Conservation (phyloP, 495 filamentous ascomycete genomes). For the Oidiodendron maius region DNA sequence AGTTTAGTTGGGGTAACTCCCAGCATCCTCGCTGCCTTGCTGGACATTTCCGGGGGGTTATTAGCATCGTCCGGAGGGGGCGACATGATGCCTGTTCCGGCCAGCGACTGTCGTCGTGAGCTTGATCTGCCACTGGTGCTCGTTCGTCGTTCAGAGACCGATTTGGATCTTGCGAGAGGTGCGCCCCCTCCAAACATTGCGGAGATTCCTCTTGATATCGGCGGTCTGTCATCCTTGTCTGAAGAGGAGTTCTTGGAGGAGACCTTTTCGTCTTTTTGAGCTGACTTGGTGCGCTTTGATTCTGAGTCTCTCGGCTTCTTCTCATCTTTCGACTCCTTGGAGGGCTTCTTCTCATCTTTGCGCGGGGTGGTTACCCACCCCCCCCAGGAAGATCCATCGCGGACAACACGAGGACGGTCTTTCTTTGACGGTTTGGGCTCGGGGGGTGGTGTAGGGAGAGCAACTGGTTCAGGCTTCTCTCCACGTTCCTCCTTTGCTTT, state of each 20-base stretch:
- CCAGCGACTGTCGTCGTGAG: conserved; percentile 42
- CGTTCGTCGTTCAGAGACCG: conserved; percentile 41
- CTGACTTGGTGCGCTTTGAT: conserved; percentile 27
- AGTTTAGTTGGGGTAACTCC: conserved; percentile 32
- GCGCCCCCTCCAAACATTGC: conserved; percentile 46
- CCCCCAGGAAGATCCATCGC: conserved; percentile 35
- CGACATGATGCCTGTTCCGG: conserved; percentile 34
- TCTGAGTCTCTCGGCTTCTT: conserved; percentile 24
- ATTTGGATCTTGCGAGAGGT: conserved; percentile 44
- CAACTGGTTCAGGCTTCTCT: conserved; percentile 13
- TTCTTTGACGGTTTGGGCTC: conserved; percentile 29
- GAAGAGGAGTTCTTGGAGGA: conserved; percentile 35
- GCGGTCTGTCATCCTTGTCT: conserved; percentile 33
- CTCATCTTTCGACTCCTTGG: conserved; percentile 26
- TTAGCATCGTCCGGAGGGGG: conserved; percentile 32
- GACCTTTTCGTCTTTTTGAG: conserved; percentile 23
- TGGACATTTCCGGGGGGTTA: conserved; percentile 32
- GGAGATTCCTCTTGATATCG: conserved; percentile 33
- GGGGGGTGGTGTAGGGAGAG: conserved; percentile 25
- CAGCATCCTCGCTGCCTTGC: conserved; percentile 48
- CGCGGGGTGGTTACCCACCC: conserved; percentile 31
- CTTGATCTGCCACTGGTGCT: conserved; percentile 28
- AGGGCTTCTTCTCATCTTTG: conserved; percentile 42
- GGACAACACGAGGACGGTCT: conserved; percentile 39
- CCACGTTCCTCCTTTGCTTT: conserved; percentile 19